Base-by-base conservation (phyloP, 192 early-diverging fungal species). In the Coemansia sp. region DNA sequence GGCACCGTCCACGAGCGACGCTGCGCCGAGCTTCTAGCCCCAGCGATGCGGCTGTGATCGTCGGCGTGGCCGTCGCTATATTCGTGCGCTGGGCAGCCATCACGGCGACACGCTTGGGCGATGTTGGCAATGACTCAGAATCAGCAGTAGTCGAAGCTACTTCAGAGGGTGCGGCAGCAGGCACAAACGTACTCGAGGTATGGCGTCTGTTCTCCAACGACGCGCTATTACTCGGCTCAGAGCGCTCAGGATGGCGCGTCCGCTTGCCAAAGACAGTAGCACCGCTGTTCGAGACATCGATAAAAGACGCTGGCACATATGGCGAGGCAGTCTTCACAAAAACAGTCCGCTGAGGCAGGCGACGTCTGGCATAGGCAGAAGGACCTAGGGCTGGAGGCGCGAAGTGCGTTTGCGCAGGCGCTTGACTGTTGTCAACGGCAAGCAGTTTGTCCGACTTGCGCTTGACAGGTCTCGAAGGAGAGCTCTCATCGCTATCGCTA, bases 231-330 rank as follows among this genome's bases (percentile, higher is more conserved):
- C 37, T 71, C 64, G 39, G 67, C 45, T 16, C 41, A 13, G 71
- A 44, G 60, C 34, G 65, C 44, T 62, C 64, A 2, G 24, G 24
- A 38, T 40, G 44, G 35, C 66, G 65, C 13, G 35, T 27, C 29
- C 70, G 38, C 35, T 68, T 75, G 16, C 61, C 72, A n/a, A 44
- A 16, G 6, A 22, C 65, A 20, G 62, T 43, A 9, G 15, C 8
- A n/a, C 49, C 37, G 6, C 44, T 44, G 7, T 58, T 64, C 34
- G 73, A 65, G 35, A 80, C 55, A 35, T 80, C 73, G 40, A 75
- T 61, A 67, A 80, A 80, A 20, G 78, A 75, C 2, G 61, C 37
- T 3, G 78, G 78, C 15, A 70, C 69, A 50, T 65, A 75, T 6
- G 65, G 64, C 61, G 56, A 65, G 37, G 67, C 29, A 2, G 10